phyloP scores from a whole-genome alignment of 1,284 basidiomycete species.

The Pulveroboletus sp. region DNA sequence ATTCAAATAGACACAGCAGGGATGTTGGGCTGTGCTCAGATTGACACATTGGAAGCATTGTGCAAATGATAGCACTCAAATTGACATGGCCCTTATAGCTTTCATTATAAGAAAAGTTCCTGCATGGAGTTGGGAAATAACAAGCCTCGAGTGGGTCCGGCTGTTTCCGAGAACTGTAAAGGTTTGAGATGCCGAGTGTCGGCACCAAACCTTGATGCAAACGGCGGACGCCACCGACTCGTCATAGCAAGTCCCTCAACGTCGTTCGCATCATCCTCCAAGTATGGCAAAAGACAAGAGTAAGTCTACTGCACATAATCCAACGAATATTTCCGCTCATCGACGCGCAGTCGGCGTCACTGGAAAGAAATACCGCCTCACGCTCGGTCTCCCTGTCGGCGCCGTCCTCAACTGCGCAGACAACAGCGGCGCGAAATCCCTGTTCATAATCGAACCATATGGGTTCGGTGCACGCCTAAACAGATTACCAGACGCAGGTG shows the following conservation, averaged over 20 bases:
- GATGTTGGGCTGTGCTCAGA: too few species aligned
- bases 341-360: slow-evolving; percentile 42
- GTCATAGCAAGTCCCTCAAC: neutral
- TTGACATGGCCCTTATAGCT: too few species aligned
- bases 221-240: neutral
- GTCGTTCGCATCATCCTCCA: slow-evolving; percentile 7
- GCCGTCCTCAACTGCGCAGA: slow-evolving; percentile 99
- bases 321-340: neutral
- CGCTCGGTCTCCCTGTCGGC: slow-evolving; percentile 95
- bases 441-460: slow-evolving; percentile 89
- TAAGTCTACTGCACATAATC: neutral
- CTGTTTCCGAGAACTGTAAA: slow-evolving; percentile 16
- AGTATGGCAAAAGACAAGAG: slow-evolving; percentile 33
- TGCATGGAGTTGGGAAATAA: too few species aligned
- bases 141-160: too few species aligned
- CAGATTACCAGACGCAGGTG: slow-evolving; percentile 96
- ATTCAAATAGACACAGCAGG: too few species aligned
- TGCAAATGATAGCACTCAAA: too few species aligned
- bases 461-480: slow-evolving; percentile 96
- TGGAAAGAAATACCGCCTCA: slow-evolving; percentile 98
- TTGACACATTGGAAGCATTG: too few species aligned
- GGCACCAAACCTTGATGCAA: slow-evolving; percentile 24
- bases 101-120: too few species aligned
- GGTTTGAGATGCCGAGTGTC: too few species aligned
- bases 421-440: slow-evolving; percentile 98